Base-by-base conservation (phyloP, 2,329 filamentous ascomycete genomes). In the Corinectria fuckeliana region DNA sequence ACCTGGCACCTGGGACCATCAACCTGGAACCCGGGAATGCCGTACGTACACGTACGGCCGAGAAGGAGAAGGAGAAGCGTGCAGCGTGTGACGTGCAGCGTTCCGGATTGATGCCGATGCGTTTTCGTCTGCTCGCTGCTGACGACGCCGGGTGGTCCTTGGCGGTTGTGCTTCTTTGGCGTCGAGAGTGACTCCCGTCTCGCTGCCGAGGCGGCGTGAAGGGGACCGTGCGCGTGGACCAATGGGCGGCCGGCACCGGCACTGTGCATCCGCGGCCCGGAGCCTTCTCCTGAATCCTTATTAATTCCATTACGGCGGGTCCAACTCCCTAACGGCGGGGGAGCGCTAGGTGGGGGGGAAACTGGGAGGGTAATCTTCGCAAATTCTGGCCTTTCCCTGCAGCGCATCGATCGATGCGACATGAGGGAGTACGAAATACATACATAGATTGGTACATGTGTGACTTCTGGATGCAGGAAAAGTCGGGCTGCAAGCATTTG, bases 201-300 rank as follows among this genome's bases (percentile, higher is more conserved):
- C 13, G 50, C 56, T 55, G 42, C 54, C 45, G 56, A 42, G 50
- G 39, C 36, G 48, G 44, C 18, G 49, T 45, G 48, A 55, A 20
- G 51, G 56, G 58, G 61, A 14, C 55, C 58, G 55, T 62, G 61
- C 61, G 59, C 52, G 11, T 18, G 39, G 50, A 20, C 49, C 53
- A 62, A 60, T 51, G 5, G n/a, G 48, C 26, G 26, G 32, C 32
- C 30, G 56, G 48, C 47, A 30, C 41, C 38, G 36, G 42, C 47
- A 54, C 50, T 53, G 55, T 53, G 51, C 51, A 59, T 56, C 48
- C 54, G 42, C 55, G 55, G 47, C 14, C 23, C 10, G 41, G 10
- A 39, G 18, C 11, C 14, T n/a, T 16, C 14, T 25, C 8, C 38
- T 21, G n/a, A n/a, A n/a, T n/a, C n/a, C n/a, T n/a, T n/a, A n/a